Evolutionary conservation across 2,329 filamentous ascomycete species (phyloP), one percentile per base, ranked within the genome.

Genomic region (Trichoderma simmonsii): DNA sequence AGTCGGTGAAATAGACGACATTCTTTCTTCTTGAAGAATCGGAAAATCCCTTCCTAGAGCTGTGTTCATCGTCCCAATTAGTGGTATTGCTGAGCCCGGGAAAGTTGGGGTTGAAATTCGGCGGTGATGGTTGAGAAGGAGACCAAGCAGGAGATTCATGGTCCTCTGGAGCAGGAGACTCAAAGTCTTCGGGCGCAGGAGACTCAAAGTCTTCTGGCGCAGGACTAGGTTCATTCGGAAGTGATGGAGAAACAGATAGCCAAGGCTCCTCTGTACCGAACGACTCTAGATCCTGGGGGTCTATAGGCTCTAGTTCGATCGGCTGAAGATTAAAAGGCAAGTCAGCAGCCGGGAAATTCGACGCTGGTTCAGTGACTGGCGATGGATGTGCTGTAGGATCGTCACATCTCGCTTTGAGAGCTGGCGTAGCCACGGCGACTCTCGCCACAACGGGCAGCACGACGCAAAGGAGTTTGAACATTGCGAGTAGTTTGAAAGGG

Each of bases 1-100:
- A 88, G 73, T 87, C 88, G 11, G 86, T 84, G 71, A 88, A 88
- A 78, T 89, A 88, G 11, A 87, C 75, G 0, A 83, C 82, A 74
- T 86, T 88, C 32, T 75, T 70, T 60, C 51, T 73, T 24, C 12
- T 43, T 54, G 14, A 60, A 12, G 51, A 36, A 5, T 28, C n/a
- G 7, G 14, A 18, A 28, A 18, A 21, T 24, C 21, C 24, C 28
- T 21, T 12, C 3, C 34, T n/a, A 62, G 39, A 51, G 48, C 26
- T 18, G 18, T 28, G 59, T 26, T 15, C 24, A 28, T 48, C 28
- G 26, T 26, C 24, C 30, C n/a, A 14, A 12, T 34, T 11, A 64
- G 48, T 14, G 18, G 26, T 24, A 28, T 26, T 30, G 14, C n/a
- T 7, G 3, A 34, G 51, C 21, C 34, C 24, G 3, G 26, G 56